These are phyloP conservation scores for Simplicillium aogashimaense DNA, from an alignment of 2,329 filamentous ascomycete species.

Conservation along the genomic window DNA sequence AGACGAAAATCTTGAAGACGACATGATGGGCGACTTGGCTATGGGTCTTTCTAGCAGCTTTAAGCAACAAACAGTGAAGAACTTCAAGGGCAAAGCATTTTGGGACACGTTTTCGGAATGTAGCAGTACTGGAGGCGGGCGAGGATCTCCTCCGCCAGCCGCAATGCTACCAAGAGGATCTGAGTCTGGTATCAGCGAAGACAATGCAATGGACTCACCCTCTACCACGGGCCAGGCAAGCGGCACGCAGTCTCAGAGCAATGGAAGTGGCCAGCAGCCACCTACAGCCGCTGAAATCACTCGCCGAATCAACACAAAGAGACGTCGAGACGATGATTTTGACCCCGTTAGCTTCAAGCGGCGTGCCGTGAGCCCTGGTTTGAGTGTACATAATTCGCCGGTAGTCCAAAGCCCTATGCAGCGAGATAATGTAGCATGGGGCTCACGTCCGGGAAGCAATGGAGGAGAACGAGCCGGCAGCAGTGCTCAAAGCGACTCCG, in stretches of 20 bases:
- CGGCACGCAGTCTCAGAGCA: slow-evolving; percentile 16
- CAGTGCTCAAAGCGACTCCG: slow-evolving; percentile 40
- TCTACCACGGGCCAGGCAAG: slow-evolving; percentile 17
- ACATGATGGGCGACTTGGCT: slow-evolving; percentile 49
- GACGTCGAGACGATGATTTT: slow-evolving; percentile 84
- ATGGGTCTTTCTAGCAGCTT: slow-evolving; percentile 54
- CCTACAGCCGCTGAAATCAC: slow-evolving; percentile 66
- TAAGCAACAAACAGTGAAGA: slow-evolving; percentile 62
- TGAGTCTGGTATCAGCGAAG: slow-evolving; percentile 55
- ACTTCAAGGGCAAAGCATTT: slow-evolving; percentile 57
- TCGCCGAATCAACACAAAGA: slow-evolving; percentile 68
- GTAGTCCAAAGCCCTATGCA: slow-evolving; percentile 77
- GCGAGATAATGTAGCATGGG: slow-evolving; percentile 61
- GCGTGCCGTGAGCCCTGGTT: slow-evolving; percentile 79
- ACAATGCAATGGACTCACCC: slow-evolving; percentile 65
- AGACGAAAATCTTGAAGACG: slow-evolving; percentile 62
- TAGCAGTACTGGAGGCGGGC: slow-evolving; percentile 37
- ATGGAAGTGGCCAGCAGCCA: slow-evolving; percentile 26
- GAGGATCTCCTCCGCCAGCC: slow-evolving; percentile 56
- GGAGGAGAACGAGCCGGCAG: slow-evolving; percentile 41
- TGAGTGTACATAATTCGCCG: slow-evolving; percentile 86
- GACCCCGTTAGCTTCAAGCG: slow-evolving; percentile 84
- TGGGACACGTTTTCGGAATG: slow-evolving; percentile 74
- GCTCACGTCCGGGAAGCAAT: slow-evolving; percentile 57
- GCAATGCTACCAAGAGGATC: slow-evolving; percentile 49